Base-by-base conservation (phyloP, 495 filamentous ascomycete genomes). In the Cladorrhinum samala region DNA sequence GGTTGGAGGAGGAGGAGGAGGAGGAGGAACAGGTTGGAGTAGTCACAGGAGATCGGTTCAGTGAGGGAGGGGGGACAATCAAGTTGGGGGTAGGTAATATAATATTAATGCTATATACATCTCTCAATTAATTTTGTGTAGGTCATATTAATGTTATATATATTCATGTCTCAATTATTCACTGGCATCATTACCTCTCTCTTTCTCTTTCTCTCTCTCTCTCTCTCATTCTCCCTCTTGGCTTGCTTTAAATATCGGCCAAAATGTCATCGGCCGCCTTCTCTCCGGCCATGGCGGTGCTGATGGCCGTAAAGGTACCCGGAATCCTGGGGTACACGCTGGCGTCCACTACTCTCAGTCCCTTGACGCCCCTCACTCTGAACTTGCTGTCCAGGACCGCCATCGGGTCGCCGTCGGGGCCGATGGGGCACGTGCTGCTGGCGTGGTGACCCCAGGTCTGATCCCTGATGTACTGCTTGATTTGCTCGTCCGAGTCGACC, bases 301-400 rank as follows among this genome's bases (percentile, higher is more conserved):
- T 69, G 13, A 79, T 51, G 0, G 66, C 70, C 20, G 77, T 76
- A 50, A 77, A 84, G 9, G 74, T 74, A 0, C 83, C 82, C 9
- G 80, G 81, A 43, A 81, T 80, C 55, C 69, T 66, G 2, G 81
- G 80, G 49, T 76, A 83, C 5, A 78, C 74, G 25, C 56, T 60
- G 13, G 81, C 83, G 66, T 85, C 83, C 0, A 85, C 82, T 17
- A 85, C 81, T 45, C 83, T 69, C 58, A 85, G 55, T 6, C 79
- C 72, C n/a, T 73, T 62, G 0, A 79, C 73, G 0, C 79, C 78
- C 18, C 79, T 70, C 2, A 86, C 82, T 1, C 77, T 62, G 56
- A 85, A 83, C 54, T 75, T 70, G 1, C 69, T 65, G 58, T 85
- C 82, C 44, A 86, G 48, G 17, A 84, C 82, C 1, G 81, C 82